A percentile compares a stretch with the other conserved stretches of the same genome.
phyloP scores from a whole-genome alignment of 129 eudicot genomes.

The Erigeron canadensis region DNA sequence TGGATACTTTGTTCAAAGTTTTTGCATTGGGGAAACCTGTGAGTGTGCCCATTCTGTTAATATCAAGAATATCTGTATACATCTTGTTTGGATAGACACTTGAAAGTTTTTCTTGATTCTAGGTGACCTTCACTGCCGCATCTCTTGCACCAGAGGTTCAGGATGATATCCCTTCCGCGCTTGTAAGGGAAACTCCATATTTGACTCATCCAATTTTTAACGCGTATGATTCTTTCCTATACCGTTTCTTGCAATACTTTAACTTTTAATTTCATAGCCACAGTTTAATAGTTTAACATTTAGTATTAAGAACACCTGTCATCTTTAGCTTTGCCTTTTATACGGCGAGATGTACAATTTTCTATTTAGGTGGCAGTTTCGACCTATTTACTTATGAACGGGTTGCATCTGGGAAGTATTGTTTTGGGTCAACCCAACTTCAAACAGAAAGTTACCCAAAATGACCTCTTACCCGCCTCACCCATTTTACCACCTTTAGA shows the following conservation, averaged over 20 bases:
- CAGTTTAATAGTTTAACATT: background rate
- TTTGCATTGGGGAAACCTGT: conserved; percentile 78
- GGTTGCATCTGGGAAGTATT: background rate
- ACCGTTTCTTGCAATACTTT: background rate
- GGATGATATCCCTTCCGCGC: conserved; percentile 67
- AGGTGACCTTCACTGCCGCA: conserved; percentile 86
- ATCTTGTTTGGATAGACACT: background rate
- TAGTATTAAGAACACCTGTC: background rate
- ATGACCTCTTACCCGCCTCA: background rate
- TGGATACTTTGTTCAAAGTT: conserved; percentile 79
- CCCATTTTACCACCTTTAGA: background rate
- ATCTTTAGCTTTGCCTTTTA: conserved; percentile 1
- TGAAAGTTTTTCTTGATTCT: conserved; percentile 11
- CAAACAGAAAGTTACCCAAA: background rate
- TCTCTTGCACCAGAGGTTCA: conserved; percentile 81
- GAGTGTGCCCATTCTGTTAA: conserved; percentile 28
- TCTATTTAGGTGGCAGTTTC: background rate
- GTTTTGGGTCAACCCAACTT: background rate
- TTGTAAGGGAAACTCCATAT: conserved; percentile 75
- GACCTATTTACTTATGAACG: background rate
- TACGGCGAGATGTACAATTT: background rate
- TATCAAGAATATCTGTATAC: background rate
- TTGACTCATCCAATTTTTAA: conserved; percentile 79
- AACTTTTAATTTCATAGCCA: conserved; percentile 8
- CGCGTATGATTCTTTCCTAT: conserved; percentile 52